A percentile compares a stretch with the other conserved stretches of the same genome.
phyloP scores from a whole-genome alignment of 2,329 filamentous ascomycete genomes.

The Raffaelea albimanens region DNA sequence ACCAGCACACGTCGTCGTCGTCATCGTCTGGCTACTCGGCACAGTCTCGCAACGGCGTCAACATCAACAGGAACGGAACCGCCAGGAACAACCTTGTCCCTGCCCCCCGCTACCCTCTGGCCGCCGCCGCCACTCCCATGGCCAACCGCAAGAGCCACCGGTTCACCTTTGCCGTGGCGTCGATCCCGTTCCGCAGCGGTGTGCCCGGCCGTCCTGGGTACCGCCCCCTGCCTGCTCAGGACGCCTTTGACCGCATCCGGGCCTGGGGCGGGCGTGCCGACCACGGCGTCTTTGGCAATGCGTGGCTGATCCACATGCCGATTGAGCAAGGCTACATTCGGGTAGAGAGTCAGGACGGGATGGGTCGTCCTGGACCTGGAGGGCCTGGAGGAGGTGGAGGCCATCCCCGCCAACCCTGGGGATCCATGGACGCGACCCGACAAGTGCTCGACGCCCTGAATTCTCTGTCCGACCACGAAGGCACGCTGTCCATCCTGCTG shows the following conservation, averaged over 20 bases:
- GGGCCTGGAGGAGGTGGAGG: background rate
- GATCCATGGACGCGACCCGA: background rate
- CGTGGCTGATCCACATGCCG: constrained; percentile 13
- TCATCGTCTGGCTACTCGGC: too few species aligned
- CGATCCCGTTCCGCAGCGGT: constrained; percentile 10
- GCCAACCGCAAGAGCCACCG: background rate
- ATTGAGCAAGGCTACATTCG: too few species aligned
- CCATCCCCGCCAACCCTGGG: background rate
- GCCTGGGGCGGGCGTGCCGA: constrained; percentile 11
- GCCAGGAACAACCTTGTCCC: too few species aligned
- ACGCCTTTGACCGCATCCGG: constrained; percentile 7
- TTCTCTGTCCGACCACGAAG: constrained; percentile 2
- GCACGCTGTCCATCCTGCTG: constrained; percentile 11
- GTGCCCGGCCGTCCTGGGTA: constrained; percentile 10
- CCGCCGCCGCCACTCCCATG: too few species aligned
- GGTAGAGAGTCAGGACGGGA: constrained; percentile 6
- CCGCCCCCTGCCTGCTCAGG: constrained; percentile 7
- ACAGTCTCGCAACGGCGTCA: too few species aligned
- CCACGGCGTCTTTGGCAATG: constrained; percentile 12
- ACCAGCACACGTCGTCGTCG: too few species aligned
- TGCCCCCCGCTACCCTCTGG: too few species aligned
- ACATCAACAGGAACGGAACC: background rate
- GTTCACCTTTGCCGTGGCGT: constrained; percentile 9
- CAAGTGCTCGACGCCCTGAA: constrained; percentile 10
- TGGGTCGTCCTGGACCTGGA: constrained; percentile 7